phyloP scores from a whole-genome alignment of 2,329 filamentous ascomycete species.

The Pseudogymnoascus sp. region DNA sequence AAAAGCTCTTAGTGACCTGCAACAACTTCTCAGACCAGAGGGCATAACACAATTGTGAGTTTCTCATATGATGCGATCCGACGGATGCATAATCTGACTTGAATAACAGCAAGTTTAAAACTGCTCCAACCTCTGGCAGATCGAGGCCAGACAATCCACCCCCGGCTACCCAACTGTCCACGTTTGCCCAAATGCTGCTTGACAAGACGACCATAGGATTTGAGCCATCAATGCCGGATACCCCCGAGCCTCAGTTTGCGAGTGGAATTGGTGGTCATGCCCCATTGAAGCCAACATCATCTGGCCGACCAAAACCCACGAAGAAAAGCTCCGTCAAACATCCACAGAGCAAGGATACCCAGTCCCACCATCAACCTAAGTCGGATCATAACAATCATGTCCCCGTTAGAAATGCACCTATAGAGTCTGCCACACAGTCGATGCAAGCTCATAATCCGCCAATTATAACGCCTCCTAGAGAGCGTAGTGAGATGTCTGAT shows the following conservation, averaged over 20 bases:
- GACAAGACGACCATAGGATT: conserved; percentile 25
- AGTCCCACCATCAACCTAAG: background rate
- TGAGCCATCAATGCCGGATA: conserved; percentile 17
- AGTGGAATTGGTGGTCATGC: background rate
- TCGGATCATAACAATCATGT: background rate
- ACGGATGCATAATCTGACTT: background rate
- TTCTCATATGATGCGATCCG: background rate
- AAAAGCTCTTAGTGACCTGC: conserved; percentile 64
- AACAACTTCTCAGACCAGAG: conserved; percentile 64
- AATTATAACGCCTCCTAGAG: background rate
- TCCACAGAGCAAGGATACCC: background rate
- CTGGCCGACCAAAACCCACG: background rate
- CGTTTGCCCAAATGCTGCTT: conserved; percentile 26
- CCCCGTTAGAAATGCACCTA: background rate
- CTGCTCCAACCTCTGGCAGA: conserved; percentile 31
- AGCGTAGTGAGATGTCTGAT: conserved; percentile 4
- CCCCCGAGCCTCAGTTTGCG: conserved; percentile 12
- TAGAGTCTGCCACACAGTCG: background rate
- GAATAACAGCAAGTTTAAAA: conserved; percentile 47
- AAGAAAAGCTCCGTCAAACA: conserved; percentile 1
- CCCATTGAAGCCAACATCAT: background rate
- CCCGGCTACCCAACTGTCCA: conserved; percentile 20
- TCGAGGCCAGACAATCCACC: conserved; percentile 12
- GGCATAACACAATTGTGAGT: conserved; percentile 52
- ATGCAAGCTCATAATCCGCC: background rate